phyloP scores from a whole-genome alignment of 768 basidiomycete species.

The Tricholoma furcatifolium region DNA sequence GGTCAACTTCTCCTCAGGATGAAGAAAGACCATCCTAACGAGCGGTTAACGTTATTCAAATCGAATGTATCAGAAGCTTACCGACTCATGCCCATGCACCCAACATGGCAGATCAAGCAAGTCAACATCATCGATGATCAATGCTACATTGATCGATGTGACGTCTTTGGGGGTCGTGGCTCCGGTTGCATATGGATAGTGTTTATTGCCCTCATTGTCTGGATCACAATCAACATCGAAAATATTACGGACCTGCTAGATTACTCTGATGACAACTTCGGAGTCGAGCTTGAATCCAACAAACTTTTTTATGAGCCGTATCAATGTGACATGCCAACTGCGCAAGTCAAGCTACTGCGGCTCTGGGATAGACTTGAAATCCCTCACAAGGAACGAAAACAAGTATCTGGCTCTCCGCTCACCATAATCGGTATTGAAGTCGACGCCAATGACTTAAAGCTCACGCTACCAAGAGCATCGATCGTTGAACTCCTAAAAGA shows the following conservation, averaged over 20 bases:
- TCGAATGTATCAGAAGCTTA: constrained; percentile 2
- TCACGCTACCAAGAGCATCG: background rate
- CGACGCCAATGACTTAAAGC: background rate
- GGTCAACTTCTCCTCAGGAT: background rate
- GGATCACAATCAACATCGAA: constrained; percentile 1
- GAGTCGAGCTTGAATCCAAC: background rate
- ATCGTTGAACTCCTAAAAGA: background rate
- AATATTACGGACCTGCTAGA: background rate
- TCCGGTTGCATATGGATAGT: constrained; percentile 6
- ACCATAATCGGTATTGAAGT: constrained; percentile 5
- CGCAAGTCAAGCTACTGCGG: background rate
- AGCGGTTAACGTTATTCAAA: background rate
- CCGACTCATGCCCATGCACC: too few relatives aligned
- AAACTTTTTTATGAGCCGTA: background rate
- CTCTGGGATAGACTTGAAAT: constrained; percentile 7
- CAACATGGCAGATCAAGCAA: constrained; percentile 5
- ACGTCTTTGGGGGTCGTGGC: background rate
- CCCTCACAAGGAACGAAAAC: constrained; percentile 5
- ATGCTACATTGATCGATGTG: background rate
- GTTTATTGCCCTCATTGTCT: constrained; percentile 5
- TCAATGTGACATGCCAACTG: background rate
- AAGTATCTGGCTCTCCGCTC: background rate
- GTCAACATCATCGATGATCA: constrained; percentile 1
- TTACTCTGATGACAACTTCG: too few relatives aligned
- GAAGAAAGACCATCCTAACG: background rate